A percentile compares a stretch with the other conserved stretches of the same genome.
These are phyloP conservation scores for Russula ochroleuca DNA, from an alignment of 768 basidiomycete genomes.

Conservation along the genomic window DNA sequence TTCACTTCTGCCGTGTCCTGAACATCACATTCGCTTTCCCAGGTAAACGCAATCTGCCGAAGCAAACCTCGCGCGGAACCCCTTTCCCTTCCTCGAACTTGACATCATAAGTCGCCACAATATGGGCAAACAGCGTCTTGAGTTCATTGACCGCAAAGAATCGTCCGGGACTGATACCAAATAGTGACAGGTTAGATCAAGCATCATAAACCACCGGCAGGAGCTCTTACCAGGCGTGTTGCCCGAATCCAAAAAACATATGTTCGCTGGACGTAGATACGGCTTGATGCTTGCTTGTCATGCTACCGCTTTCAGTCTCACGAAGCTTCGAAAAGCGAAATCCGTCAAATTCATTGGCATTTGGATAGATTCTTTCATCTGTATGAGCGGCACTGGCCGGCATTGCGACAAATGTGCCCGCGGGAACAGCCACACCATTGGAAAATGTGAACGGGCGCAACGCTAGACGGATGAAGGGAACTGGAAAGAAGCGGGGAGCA, in stretches of 20 bases:
- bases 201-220: too few relatives aligned
- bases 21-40: too few relatives aligned
- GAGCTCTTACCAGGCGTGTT: not conserved
- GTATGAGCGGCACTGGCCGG: too few relatives aligned
- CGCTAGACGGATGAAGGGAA: constrained; percentile 26
- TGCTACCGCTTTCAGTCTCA: constrained; percentile 26
- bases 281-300: too few relatives aligned
- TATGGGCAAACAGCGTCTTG: not conserved
- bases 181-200: not conserved
- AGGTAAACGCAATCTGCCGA: not conserved
- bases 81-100: not conserved
- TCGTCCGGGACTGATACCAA: not conserved
- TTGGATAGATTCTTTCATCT: constrained; percentile 2
- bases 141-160: not conserved
- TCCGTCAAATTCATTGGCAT: constrained; percentile 40
- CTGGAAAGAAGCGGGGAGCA: constrained; percentile 11
- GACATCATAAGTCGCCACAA: not conserved
- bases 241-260: not conserved
- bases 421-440: too few relatives aligned
- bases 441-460: constrained; percentile 23
- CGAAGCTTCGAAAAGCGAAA: constrained; percentile 38
- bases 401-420: too few relatives aligned
- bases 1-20: too few relatives aligned
- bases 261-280: not conserved
- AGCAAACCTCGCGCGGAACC: not conserved